Evolutionary conservation across 2,329 filamentous ascomycete genomes (phyloP), one percentile per base, ranked within the genome.

Genomic region (Bipolaris zeicola): DNA sequence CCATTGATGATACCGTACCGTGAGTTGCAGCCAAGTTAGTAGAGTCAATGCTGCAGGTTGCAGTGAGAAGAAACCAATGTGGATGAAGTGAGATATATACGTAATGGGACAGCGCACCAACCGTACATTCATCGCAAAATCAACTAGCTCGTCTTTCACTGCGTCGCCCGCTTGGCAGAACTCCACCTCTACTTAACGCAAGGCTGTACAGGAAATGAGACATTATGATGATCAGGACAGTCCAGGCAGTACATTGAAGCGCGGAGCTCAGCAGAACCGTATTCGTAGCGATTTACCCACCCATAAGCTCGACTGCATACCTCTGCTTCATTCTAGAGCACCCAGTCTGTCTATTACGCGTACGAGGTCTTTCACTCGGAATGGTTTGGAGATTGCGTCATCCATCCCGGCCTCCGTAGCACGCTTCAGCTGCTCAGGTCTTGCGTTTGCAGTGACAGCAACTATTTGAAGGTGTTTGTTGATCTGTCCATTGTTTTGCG

Each of bases 381-480:
- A 53, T 3, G 51, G 51, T 45, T 53, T 53, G 5, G 51, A 47
- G 11, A 53, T 45, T 2, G 51, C 43, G 14, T 53, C 51, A 6
- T 53, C 43, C 51, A 53, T 53, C 3, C 51, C 51, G 8, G 51
- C 45, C 14, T 53, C 51, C 3, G 37, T n/a, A 6, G 51, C 51
- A n/a, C 43, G 51, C 44, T 34, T 41, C 7, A 69, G 58, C 52
- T 73, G 70, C 53, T 70, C 64, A 11, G 47, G 52, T 18, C 70
- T 56, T n/a, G 66, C 70, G 47, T 73, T 73, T 1, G 63, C 70
- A 2, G 69, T 73, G 2, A 69, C 63, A 5, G 63, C 68, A 24
- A 73, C 62, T 24, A 71, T 59, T 2, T 62, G 60, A 0, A 68
- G 47, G 36, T 68, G 68, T 6, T 51, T 41, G 38, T 20, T n/a